Percentiles rank a stretch among this genome's conserved stretches.
Conservation (phyloP, 768 basidiomycete species). For the Paxillus ammoniavirescens region DNA sequence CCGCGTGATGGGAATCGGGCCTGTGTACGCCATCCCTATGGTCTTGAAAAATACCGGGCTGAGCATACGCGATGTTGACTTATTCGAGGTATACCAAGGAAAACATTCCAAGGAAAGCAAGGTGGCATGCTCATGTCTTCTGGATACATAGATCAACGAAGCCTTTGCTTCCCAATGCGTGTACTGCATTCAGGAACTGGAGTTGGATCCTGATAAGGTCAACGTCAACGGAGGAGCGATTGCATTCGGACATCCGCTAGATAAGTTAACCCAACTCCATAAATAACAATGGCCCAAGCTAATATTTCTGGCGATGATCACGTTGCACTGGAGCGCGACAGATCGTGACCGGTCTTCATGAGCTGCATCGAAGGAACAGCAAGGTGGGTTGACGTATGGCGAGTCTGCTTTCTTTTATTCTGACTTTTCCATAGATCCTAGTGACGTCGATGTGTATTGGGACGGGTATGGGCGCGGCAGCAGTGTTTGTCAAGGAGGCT, state of each 20-base stretch:
- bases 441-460: slow-evolving; percentile 91
- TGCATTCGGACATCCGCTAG: slow-evolving; percentile 80
- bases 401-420: background rate
- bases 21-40: slow-evolving; percentile 78
- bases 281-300: background rate
- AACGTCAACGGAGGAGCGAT: slow-evolving; percentile 93
- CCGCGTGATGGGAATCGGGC: slow-evolving; percentile 87
- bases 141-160: slow-evolving; percentile 70
- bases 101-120: background rate
- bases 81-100: slow-evolving; percentile 60
- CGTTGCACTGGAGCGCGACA: slow-evolving; percentile 85
- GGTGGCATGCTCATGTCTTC: background rate
- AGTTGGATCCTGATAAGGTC: slow-evolving; percentile 62
- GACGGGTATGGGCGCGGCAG: slow-evolving; percentile 91
- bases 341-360: slow-evolving; percentile 79
- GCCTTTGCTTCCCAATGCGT: slow-evolving; percentile 86
- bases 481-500: slow-evolving; percentile 60
- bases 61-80: slow-evolving; percentile 64
- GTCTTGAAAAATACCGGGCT: slow-evolving; percentile 69
- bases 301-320: slow-evolving; percentile 30
- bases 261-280: slow-evolving; percentile 43
- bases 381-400: slow-evolving; percentile 43
- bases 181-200: slow-evolving; percentile 67
- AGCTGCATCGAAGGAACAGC: slow-evolving; percentile 63
- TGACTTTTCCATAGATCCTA: slow-evolving; percentile 50